These are phyloP conservation scores for Fusarium brachygibbosum DNA, from an alignment of 2,329 filamentous ascomycete genomes.

Conservation along the genomic window DNA sequence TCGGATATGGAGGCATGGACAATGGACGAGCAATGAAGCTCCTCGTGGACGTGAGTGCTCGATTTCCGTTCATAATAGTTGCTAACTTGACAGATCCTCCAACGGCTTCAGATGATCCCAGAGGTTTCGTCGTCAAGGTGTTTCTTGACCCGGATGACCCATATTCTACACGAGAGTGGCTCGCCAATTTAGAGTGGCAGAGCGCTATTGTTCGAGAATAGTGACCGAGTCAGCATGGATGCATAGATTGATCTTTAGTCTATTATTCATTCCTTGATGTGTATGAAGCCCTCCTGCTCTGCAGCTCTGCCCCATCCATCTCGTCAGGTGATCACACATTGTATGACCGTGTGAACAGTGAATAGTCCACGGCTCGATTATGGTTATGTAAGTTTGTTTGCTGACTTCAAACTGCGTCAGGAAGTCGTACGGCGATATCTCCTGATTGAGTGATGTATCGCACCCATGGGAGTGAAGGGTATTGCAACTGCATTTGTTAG, in stretches of 20 bases:
- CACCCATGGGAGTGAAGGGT: slow-evolving; percentile 96
- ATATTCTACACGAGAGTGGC: slow-evolving; percentile 43
- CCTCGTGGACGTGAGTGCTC: slow-evolving; percentile 49
- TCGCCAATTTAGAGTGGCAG: slow-evolving; percentile 49
- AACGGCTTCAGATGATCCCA: slow-evolving; percentile 45
- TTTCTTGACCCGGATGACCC: slow-evolving; percentile 52
- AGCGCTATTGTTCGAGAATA: slow-evolving; percentile 45
- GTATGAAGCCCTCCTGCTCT: slow-evolving; percentile 40
- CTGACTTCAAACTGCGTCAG: slow-evolving; percentile 79
- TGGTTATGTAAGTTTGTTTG: slow-evolving; percentile 33
- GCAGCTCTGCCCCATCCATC: slow-evolving; percentile 35
- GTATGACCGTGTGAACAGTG: slow-evolving; percentile 10
- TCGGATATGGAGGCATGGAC: slow-evolving; percentile 45
- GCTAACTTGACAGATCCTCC: slow-evolving; percentile 44
- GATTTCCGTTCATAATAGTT: background rate
- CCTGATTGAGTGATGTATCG: slow-evolving; percentile 98
- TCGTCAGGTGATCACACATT: slow-evolving; percentile 23
- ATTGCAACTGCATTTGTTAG: slow-evolving; percentile 80
- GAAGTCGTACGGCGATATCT: slow-evolving; percentile 93
- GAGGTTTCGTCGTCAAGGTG: slow-evolving; percentile 54
- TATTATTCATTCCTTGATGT: slow-evolving; percentile 48
- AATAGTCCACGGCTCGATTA: slow-evolving; percentile 25
- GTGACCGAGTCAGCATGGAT: background rate
- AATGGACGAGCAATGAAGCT: slow-evolving; percentile 43
- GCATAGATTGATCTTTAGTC: slow-evolving; percentile 41